Evolutionary conservation across 2,329 filamentous ascomycete species (phyloP).

Genomic region (Cercospora zeina): DNA sequence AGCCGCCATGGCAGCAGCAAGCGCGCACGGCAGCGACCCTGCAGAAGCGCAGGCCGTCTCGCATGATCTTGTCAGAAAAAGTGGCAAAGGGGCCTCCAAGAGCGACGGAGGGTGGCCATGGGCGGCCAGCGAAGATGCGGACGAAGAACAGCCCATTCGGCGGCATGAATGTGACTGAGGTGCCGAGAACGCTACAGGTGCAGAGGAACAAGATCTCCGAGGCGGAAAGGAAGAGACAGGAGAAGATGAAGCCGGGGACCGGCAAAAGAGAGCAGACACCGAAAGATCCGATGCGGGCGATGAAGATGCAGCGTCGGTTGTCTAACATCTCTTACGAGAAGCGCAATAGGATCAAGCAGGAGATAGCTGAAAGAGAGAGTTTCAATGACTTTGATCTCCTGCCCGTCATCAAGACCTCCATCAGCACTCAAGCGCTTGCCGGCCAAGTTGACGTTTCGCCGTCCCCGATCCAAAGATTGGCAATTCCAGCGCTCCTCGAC

Average conservation of each 20-base stretch:
- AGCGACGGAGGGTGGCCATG: slow-evolving; percentile 18
- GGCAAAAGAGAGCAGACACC: slow-evolving; percentile 48
- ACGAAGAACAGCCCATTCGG: slow-evolving; percentile 57
- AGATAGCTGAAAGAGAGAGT: slow-evolving; percentile 65
- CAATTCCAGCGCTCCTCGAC: slow-evolving; percentile 77
- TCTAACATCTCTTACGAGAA: slow-evolving; percentile 74
- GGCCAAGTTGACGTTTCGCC: slow-evolving; percentile 74
- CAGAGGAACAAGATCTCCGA: slow-evolving; percentile 39
- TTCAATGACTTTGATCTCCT: slow-evolving; percentile 82
- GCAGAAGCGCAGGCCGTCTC: slow-evolving; percentile 49
- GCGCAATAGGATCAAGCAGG: slow-evolving; percentile 61
- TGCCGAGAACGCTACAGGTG: slow-evolving; percentile 31
- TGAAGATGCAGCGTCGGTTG: slow-evolving; percentile 90
- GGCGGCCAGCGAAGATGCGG: slow-evolving; percentile 39
- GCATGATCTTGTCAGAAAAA: slow-evolving; percentile 54
- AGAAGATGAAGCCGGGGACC: slow-evolving; percentile 53
- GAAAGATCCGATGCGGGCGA: slow-evolving; percentile 67
- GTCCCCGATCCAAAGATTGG: slow-evolving; percentile 85
- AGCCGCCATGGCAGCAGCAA: slow-evolving; percentile 41
- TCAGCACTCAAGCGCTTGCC: slow-evolving; percentile 71
- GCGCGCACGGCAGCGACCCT: slow-evolving; percentile 45
- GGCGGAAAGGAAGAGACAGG: slow-evolving; percentile 52
- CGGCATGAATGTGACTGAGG: slow-evolving; percentile 58
- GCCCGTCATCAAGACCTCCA: slow-evolving; percentile 67
- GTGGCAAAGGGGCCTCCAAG: slow-evolving; percentile 42